These are phyloP conservation scores for Ceratocystis cubensis DNA, from an alignment of 2,329 filamentous ascomycete genomes.

Conservation along the genomic window DNA sequence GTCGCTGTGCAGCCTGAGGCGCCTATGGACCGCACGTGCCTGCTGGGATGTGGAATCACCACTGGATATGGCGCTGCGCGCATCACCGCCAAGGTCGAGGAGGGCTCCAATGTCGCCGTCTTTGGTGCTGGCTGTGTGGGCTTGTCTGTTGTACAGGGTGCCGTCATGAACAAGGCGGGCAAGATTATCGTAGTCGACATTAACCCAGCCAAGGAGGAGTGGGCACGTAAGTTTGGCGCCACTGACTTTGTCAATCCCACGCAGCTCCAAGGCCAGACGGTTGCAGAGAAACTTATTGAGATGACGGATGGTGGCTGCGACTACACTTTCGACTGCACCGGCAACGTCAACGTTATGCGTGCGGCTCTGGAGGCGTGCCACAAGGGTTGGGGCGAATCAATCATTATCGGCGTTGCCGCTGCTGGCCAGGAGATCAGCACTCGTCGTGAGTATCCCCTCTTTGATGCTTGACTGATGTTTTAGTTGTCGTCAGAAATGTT, in stretches of 20 bases:
- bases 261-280: conserved; percentile 58
- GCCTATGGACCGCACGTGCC: conserved; percentile 88
- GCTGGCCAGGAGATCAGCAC: conserved; percentile 93
- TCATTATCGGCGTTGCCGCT: conserved; percentile 93
- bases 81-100: conserved; percentile 83
- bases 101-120: conserved; percentile 77
- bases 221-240: conserved; percentile 87
- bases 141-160: conserved; percentile 87
- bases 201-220: conserved; percentile 82
- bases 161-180: conserved; percentile 66
- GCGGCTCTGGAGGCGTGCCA: conserved; percentile 94
- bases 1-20: conserved; percentile 84
- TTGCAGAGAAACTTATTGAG: conserved; percentile 87
- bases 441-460: conserved; percentile 54
- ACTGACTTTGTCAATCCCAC: conserved; percentile 94
- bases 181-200: conserved; percentile 65
- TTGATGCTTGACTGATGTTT: background rate
- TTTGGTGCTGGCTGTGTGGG: conserved; percentile 96
- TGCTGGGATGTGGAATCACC: conserved; percentile 96
- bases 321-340: conserved; percentile 99
- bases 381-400: conserved; percentile 98
- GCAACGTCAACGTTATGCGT: conserved; percentile 91
- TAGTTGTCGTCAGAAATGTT: background rate
- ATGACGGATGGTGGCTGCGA: conserved; percentile 97
- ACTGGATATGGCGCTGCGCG: conserved; percentile 93